A percentile compares a stretch with the other conserved stretches of the same genome.
Conservation (phyloP, 2,329 filamentous ascomycete species). For the Lachnellula willkommii region DNA sequence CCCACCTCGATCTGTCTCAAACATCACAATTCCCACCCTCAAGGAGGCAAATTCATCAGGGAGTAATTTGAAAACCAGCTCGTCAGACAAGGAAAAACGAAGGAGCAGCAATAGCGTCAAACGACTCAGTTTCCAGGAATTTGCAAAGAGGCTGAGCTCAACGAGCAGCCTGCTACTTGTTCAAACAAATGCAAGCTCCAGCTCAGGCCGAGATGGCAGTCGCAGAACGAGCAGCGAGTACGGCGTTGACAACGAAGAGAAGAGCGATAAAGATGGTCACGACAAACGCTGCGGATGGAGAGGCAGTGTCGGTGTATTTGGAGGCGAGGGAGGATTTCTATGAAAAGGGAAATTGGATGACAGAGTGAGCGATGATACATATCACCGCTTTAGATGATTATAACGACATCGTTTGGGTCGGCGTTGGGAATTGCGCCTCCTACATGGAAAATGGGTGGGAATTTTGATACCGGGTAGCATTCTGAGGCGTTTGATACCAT, state of each 20-base stretch:
- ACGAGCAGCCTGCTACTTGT: slow-evolving; percentile 56
- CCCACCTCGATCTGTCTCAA: slow-evolving; percentile 26
- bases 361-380: not conserved
- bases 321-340: slow-evolving; percentile 50
- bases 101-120: slow-evolving; percentile 51
- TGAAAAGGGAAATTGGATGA: slow-evolving; percentile 30
- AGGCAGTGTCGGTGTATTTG: slow-evolving; percentile 50
- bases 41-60: slow-evolving; percentile 12
- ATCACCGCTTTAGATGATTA: slow-evolving; percentile 2
- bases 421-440: not conserved
- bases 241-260: slow-evolving; percentile 10
- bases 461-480: not conserved
- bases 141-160: slow-evolving; percentile 55
- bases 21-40: slow-evolving; percentile 16
- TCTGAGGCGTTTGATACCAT: not conserved
- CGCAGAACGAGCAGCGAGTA: slow-evolving; percentile 23
- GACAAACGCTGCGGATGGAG: slow-evolving; percentile 50
- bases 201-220: slow-evolving; percentile 22
- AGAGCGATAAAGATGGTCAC: slow-evolving; percentile 5
- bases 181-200: slow-evolving; percentile 46
- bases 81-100: slow-evolving; percentile 38
- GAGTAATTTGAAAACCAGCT: slow-evolving; percentile 13
- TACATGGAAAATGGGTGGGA: not conserved
- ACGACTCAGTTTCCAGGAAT: slow-evolving; percentile 56
- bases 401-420: not conserved